phyloP scores from a whole-genome alignment of 2,329 filamentous ascomycete genomes.

The Sporothrix pseudoabietina region DNA sequence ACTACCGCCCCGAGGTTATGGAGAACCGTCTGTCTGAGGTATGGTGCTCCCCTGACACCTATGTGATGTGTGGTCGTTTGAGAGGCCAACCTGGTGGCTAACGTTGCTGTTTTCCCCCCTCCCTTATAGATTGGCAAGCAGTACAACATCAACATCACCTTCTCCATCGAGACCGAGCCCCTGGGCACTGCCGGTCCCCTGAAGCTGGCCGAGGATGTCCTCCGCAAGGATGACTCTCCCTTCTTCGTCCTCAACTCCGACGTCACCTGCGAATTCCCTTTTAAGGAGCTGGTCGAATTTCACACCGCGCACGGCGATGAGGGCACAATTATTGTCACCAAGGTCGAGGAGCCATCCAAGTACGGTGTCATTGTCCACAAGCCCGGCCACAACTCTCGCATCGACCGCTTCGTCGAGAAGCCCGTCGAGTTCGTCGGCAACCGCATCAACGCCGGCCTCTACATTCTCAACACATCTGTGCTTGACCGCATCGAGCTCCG shows the following conservation, averaged over 20 bases:
- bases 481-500: slow-evolving; percentile 91
- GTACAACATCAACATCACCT: slow-evolving; percentile 94
- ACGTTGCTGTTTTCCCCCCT: not conserved
- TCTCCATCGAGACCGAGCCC: slow-evolving; percentile 94
- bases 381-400: slow-evolving; percentile 83
- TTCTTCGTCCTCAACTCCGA: slow-evolving; percentile 99
- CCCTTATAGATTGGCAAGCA: slow-evolving; percentile 77
- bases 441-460: slow-evolving; percentile 97
- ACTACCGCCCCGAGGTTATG: slow-evolving; percentile 99
- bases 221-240: slow-evolving; percentile 88
- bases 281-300: slow-evolving; percentile 85
- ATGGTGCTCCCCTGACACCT: slow-evolving; percentile 40
- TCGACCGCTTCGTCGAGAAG: slow-evolving; percentile 99
- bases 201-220: slow-evolving; percentile 89
- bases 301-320: slow-evolving; percentile 92
- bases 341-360: slow-evolving; percentile 98
- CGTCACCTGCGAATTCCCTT: slow-evolving; percentile 97
- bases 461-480: slow-evolving; percentile 93
- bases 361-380: slow-evolving; percentile 99
- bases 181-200: slow-evolving; percentile 92
- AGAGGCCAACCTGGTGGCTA: not conserved
- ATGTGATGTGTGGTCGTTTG: not conserved
- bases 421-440: slow-evolving; percentile 98
- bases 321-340: slow-evolving; percentile 97
- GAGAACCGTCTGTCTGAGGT: slow-evolving; percentile 89